phyloP scores from a whole-genome alignment of 768 basidiomycete species.

The Floccularia luteovirens region DNA sequence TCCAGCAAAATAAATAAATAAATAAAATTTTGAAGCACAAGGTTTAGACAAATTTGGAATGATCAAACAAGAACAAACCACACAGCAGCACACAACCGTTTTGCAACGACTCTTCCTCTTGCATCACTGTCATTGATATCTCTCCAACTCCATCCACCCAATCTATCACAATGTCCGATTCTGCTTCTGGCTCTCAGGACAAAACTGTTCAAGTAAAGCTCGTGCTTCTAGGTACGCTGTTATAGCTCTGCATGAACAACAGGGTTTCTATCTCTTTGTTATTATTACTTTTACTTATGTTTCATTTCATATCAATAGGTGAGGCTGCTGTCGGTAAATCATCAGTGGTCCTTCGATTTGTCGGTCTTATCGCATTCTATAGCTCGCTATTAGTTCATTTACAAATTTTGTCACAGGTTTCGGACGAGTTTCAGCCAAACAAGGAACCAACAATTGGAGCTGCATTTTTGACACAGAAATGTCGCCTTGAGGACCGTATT shows the following conservation, averaged over 20 bases:
- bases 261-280: no score
- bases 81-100: no score
- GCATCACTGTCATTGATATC: no score
- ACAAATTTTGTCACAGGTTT: conserved; percentile 45
- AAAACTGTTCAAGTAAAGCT: conserved; percentile 98
- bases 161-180: conserved; percentile 68
- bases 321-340: conserved; percentile 99
- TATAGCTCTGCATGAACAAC: no score
- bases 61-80: no score
- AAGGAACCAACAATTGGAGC: conserved; percentile 99
- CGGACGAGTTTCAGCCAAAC: conserved; percentile 98
- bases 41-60: no score
- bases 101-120: no score
- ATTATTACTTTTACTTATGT: no score
- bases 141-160: no score
- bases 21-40: no score
- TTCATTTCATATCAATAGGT: conserved; percentile 50
- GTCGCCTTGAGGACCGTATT: conserved; percentile 89
- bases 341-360: conserved; percentile 95
- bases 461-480: conserved; percentile 93
- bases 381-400: conserved; percentile 4
- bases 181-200: conserved; percentile 67
- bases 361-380: conserved; percentile 34
- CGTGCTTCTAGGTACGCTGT: conserved; percentile 73
- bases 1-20: no score